phyloP scores from a whole-genome alignment of 2,329 filamentous ascomycete species.

The Dichotomopilus funicola region DNA sequence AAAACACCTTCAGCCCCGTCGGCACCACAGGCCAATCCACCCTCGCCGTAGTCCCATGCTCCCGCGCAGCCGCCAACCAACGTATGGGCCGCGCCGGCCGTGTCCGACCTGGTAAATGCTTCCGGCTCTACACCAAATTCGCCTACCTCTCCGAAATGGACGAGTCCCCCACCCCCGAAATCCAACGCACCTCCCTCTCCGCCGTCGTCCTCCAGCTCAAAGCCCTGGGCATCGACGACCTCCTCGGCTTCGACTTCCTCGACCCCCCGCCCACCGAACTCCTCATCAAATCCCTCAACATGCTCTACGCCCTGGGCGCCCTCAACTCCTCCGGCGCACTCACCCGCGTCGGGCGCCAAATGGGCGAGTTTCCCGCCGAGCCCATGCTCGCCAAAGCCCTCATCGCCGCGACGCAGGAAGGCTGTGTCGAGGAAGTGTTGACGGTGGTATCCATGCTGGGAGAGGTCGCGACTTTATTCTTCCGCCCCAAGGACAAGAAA shows the following conservation, averaged over 20 bases:
- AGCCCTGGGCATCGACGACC: conserved; percentile 82
- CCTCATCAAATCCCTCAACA: conserved; percentile 80
- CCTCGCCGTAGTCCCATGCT: conserved; percentile 84
- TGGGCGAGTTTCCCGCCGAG: conserved; percentile 91
- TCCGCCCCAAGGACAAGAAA: conserved; percentile 94
- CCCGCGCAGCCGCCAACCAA: conserved; percentile 86
- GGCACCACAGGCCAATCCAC: conserved; percentile 76
- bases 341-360: conserved; percentile 85
- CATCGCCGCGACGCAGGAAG: conserved; percentile 78
- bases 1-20: conserved; percentile 85
- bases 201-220: conserved; percentile 80
- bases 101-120: conserved; percentile 87
- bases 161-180: conserved; percentile 85
- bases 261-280: conserved; percentile 86
- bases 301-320: conserved; percentile 83
- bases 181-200: conserved; percentile 83
- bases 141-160: conserved; percentile 94
- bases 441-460: conserved; percentile 92
- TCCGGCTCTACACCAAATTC: conserved; percentile 87
- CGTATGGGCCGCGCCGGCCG: conserved; percentile 87
- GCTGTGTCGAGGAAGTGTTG: conserved; percentile 89
- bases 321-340: conserved; percentile 83
- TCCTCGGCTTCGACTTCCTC: conserved; percentile 94
- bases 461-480: conserved; percentile 84
- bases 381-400: conserved; percentile 88